Conservation (phyloP, 495 filamentous ascomycete genomes). For the Penicillium egyptiacum region DNA sequence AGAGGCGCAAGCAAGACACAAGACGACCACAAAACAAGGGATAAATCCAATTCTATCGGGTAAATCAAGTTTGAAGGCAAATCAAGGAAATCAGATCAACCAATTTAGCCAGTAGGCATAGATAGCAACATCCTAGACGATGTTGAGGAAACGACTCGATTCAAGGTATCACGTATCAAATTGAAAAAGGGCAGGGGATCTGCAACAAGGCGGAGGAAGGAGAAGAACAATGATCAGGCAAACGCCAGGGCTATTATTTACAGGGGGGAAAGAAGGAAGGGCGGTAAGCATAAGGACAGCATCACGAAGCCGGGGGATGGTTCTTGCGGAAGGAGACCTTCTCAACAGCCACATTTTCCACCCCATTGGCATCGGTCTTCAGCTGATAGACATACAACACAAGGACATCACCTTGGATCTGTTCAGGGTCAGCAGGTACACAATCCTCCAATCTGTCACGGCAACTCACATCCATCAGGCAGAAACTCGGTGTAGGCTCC, state of each 20-base stretch:
- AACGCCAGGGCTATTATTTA: constrained; percentile 35
- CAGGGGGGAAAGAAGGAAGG: constrained; percentile 24
- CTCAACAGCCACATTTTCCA: constrained; percentile 91
- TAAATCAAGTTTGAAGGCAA: background rate
- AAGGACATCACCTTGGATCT: constrained; percentile 97
- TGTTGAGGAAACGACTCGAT: constrained; percentile 3
- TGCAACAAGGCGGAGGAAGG: constrained; percentile 6
- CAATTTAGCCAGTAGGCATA: background rate
- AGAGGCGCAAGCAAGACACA: too few species aligned
- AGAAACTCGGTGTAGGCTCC: constrained; percentile 91
- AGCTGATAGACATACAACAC: constrained; percentile 98
- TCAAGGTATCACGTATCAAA: constrained; percentile 24
- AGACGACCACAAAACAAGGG: background rate
- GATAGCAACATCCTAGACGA: background rate
- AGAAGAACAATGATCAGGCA: constrained; percentile 23
- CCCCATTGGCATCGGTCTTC: constrained; percentile 82
- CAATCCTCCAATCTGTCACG: too few species aligned
- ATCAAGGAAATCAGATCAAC: background rate
- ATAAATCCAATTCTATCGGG: background rate
- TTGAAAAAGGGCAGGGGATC: constrained; percentile 16
- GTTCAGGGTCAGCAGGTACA: constrained; percentile 10
- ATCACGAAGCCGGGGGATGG: constrained; percentile 35
- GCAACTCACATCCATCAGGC: constrained; percentile 92
- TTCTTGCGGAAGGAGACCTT: constrained; percentile 98
- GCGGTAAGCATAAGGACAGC: background rate